phyloP scores from a whole-genome alignment of 345 rosid species.

The Diplotaxis tenuifolia region DNA sequence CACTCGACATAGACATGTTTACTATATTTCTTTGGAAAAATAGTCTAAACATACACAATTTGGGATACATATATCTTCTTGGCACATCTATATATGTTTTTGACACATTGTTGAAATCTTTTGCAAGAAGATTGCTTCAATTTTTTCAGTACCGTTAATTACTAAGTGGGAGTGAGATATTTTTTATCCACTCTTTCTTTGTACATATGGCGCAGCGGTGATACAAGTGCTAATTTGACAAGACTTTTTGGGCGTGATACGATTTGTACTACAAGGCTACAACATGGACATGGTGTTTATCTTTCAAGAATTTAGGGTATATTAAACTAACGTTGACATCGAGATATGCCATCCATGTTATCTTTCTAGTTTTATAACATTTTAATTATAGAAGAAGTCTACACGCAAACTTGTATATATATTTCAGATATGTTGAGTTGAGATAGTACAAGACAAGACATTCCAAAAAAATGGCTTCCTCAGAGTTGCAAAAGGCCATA shows the following conservation, averaged over 20 bases:
- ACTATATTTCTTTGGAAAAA: not conserved
- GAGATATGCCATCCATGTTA: slow-evolving; percentile 16
- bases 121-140: not conserved
- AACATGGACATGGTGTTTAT: not conserved
- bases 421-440: not conserved
- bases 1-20: not conserved
- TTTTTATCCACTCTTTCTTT: not conserved
- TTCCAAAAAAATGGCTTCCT: not conserved
- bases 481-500: slow-evolving; percentile 32
- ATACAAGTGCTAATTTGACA: not conserved
- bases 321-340: slow-evolving; percentile 15
- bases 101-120: not conserved
- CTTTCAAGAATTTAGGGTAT: not conserved
- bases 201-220: not conserved
- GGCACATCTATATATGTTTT: not conserved
- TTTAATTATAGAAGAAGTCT: not conserved
- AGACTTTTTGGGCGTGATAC: not conserved
- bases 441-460: not conserved
- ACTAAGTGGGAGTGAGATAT: not conserved
- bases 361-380: not conserved
- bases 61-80: not conserved
- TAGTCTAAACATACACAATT: not conserved
- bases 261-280: not conserved
- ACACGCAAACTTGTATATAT: slow-evolving; percentile 4
- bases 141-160: not conserved